These are phyloP conservation scores for Tricholoma hemisulphureum DNA, from an alignment of 768 basidiomycete species.

Conservation along the genomic window DNA sequence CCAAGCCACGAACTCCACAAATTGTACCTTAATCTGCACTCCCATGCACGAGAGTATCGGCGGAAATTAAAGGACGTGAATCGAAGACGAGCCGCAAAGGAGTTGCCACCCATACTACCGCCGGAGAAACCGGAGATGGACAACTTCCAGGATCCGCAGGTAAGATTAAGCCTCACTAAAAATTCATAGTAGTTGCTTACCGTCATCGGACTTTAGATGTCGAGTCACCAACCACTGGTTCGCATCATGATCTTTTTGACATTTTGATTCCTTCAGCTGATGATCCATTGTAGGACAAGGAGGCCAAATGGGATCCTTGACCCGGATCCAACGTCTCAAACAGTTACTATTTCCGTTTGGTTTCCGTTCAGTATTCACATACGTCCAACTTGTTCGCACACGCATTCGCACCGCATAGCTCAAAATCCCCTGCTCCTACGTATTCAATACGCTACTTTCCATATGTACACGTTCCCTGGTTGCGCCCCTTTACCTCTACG, in stretches of 20 bases:
- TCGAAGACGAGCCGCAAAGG: slow-evolving; percentile 13
- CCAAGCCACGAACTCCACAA: slow-evolving; percentile 33
- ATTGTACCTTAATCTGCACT: slow-evolving; percentile 29
- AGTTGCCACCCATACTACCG: slow-evolving; percentile 7
- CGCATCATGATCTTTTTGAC: not conserved
- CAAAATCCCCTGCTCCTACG: too few species aligned
- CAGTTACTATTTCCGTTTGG: too few species aligned
- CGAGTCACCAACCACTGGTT: slow-evolving; percentile 15
- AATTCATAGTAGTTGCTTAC: not conserved
- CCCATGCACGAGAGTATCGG: slow-evolving; percentile 23
- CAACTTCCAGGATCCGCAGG: slow-evolving; percentile 41
- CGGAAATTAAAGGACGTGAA: slow-evolving; percentile 19
- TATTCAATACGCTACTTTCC: too few species aligned
- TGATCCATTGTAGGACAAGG: not conserved
- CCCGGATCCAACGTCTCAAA: not conserved
- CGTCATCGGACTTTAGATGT: slow-evolving; percentile 4
- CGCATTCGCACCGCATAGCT: too few species aligned
- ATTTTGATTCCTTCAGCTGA: not conserved
- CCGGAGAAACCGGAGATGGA: slow-evolving; percentile 28
- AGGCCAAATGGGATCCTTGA: slow-evolving; percentile 15
- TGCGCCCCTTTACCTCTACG: too few species aligned
- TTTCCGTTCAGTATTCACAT: too few species aligned
- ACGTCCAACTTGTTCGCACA: too few species aligned
- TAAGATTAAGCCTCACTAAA: not conserved
- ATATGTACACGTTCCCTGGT: too few species aligned